Evolutionary conservation across 2,329 filamentous ascomycete species (phyloP).

Genomic region (Teratosphaeria zuluensis): DNA sequence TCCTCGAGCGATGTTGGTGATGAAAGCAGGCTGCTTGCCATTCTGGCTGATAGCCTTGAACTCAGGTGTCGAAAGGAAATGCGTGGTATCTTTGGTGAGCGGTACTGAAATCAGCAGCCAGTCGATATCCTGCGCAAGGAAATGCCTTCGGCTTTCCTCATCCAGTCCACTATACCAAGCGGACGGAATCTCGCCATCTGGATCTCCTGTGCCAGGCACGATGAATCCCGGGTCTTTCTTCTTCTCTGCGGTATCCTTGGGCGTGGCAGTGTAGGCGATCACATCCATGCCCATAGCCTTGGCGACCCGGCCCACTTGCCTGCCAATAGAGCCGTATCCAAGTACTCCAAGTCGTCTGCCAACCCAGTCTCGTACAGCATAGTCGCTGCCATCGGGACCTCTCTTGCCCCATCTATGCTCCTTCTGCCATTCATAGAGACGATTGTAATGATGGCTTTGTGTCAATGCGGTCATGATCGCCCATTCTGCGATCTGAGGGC

Average conservation of each 20-base stretch:
- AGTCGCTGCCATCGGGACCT: conserved; percentile 19
- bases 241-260: conserved; percentile 57
- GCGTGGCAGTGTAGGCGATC: conserved; percentile 63
- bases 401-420: conserved; percentile 42
- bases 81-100: conserved; percentile 45
- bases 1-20: conserved; percentile 65
- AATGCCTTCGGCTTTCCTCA: conserved; percentile 42
- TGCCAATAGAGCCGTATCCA: conserved; percentile 53
- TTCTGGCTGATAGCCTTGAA: conserved; percentile 31
- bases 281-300: conserved; percentile 54
- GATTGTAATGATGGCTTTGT: conserved; percentile 45
- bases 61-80: conserved; percentile 46
- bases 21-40: conserved; percentile 34
- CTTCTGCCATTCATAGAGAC: conserved; percentile 49
- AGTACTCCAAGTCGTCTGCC: conserved; percentile 50
- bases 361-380: conserved; percentile 43
- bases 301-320: conserved; percentile 38
- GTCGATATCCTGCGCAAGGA: conserved; percentile 47
- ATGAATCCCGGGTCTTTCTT: conserved; percentile 56
- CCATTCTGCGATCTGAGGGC: conserved; percentile 59
- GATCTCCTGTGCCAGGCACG: conserved; percentile 56
- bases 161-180: conserved; percentile 49
- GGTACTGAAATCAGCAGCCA: conserved; percentile 49
- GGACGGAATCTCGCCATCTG: conserved; percentile 44
- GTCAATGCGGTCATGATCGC: conserved; percentile 52